Percentiles rank a stretch among this genome's conserved stretches.
phyloP scores from a whole-genome alignment of 2,329 filamentous ascomycete genomes.

The Paraconiothyrium brasiliense region DNA sequence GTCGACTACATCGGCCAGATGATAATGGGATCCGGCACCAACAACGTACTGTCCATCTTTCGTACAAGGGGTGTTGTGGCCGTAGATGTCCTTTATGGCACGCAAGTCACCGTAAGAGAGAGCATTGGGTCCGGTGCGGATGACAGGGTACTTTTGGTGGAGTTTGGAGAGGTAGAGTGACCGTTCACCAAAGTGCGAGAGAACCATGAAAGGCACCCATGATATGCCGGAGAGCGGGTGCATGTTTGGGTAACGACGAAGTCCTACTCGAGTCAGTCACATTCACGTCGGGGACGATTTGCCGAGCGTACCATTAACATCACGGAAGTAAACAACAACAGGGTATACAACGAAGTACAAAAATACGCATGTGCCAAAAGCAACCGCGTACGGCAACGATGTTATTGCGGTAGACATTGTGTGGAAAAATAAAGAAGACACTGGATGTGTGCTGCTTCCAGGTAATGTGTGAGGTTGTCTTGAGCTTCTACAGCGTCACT shows the following conservation, averaged over 20 bases:
- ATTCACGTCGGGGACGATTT: background rate
- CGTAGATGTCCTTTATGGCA: conserved; percentile 61
- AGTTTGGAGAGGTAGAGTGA: conserved; percentile 55
- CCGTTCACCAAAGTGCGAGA: conserved; percentile 56
- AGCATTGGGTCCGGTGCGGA: conserved; percentile 43
- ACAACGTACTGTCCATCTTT: conserved; percentile 61
- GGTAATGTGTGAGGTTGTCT: background rate
- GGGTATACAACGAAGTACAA: conserved; percentile 54
- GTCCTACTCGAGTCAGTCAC: conserved; percentile 33
- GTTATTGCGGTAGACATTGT: conserved; percentile 28
- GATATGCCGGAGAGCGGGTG: conserved; percentile 58
- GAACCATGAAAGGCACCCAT: conserved; percentile 58
- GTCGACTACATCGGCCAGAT: conserved; percentile 63
- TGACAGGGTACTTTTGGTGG: conserved; percentile 59
- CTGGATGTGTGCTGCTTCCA: background rate
- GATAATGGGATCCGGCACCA: conserved; percentile 59
- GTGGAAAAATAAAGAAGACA: conserved; percentile 28
- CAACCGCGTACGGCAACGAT: conserved; percentile 36
- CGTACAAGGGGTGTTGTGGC: conserved; percentile 60
- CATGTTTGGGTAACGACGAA: conserved; percentile 61
- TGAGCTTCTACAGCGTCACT: background rate
- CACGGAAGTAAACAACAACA: conserved; percentile 55
- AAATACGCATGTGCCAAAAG: conserved; percentile 34
- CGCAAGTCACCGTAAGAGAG: conserved; percentile 44
- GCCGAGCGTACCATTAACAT: conserved; percentile 51